These are phyloP conservation scores for Nymphaea thermarum DNA, from an alignment of 164 flowering plant species.

Conservation along the genomic window DNA sequence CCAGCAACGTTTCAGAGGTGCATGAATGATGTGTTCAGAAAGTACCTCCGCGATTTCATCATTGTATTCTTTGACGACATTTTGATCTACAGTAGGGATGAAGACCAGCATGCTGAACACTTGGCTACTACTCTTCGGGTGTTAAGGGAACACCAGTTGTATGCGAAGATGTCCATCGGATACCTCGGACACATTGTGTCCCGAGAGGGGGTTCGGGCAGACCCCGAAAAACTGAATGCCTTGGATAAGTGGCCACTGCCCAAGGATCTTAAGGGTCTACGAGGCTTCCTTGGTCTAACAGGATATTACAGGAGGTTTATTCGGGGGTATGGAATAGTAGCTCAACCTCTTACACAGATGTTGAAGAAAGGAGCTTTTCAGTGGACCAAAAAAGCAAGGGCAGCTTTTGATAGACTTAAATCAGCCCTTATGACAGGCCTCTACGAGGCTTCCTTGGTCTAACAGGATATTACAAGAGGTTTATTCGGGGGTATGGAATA, in stretches of 20 bases:
- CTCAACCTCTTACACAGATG: neutral
- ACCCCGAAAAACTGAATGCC: neutral
- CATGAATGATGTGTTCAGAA: too few relatives aligned
- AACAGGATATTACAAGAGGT: neutral
- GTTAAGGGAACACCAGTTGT: neutral
- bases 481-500: neutral
- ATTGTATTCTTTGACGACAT: slow-evolving; percentile 3
- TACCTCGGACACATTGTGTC: slow-evolving; percentile 2
- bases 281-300: neutral
- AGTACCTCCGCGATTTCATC: neutral
- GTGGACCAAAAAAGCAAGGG: neutral
- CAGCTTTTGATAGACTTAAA: neutral
- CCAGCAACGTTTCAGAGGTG: too few relatives aligned
- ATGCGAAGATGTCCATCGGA: neutral
- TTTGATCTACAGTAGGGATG: neutral
- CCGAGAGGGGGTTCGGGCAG: neutral
- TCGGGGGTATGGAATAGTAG: neutral
- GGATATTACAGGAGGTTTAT: neutral
- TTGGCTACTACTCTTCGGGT: neutral
- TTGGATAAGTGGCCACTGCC: neutral
- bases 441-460: neutral
- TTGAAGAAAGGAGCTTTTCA: neutral
- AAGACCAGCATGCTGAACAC: neutral
- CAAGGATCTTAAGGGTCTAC: neutral
- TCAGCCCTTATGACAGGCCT: neutral